Evolutionary conservation across 2,329 filamentous ascomycete species (phyloP).

Genomic region (Epichloe festucae): DNA sequence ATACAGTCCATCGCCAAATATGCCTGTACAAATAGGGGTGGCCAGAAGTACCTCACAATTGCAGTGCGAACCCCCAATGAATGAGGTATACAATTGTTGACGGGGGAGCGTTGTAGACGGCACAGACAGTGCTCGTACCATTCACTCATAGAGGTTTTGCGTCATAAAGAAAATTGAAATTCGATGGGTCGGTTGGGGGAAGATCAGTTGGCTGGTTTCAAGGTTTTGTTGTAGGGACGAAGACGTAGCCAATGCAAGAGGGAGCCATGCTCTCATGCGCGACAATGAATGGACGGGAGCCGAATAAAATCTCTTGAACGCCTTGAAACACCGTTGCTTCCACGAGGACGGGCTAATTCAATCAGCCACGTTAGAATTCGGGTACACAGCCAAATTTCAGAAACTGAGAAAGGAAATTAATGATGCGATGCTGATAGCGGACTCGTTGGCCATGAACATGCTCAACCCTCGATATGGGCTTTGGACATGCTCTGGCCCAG

Average conservation of each 20-base stretch:
- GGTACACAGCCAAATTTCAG: neutral
- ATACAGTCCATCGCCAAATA: conserved; percentile 17
- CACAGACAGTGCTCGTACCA: neutral
- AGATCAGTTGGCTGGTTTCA: neutral
- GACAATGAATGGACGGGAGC: neutral
- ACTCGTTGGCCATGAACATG: neutral
- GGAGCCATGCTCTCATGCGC: neutral
- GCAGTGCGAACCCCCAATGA: neutral
- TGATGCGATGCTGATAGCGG: neutral
- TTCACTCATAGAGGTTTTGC: neutral
- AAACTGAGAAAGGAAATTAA: neutral
- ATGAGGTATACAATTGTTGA: neutral
- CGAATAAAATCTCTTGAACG: neutral
- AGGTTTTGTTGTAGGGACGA: neutral
- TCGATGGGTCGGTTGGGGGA: neutral
- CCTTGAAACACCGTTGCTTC: conserved; percentile 3
- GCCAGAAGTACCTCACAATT: neutral
- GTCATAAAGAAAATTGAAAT: neutral
- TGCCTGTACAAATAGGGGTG: conserved; percentile 20
- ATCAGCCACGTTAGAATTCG: neutral
- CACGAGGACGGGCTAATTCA: neutral
- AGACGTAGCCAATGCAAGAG: neutral
- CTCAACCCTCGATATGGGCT: conserved; percentile 67
- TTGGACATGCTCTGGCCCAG: conserved; percentile 65
- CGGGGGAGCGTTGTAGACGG: neutral